These are phyloP conservation scores for Gonapodya prolifera DNA, from an alignment of 192 early-diverging fungal genomes.

Conservation along the genomic window DNA sequence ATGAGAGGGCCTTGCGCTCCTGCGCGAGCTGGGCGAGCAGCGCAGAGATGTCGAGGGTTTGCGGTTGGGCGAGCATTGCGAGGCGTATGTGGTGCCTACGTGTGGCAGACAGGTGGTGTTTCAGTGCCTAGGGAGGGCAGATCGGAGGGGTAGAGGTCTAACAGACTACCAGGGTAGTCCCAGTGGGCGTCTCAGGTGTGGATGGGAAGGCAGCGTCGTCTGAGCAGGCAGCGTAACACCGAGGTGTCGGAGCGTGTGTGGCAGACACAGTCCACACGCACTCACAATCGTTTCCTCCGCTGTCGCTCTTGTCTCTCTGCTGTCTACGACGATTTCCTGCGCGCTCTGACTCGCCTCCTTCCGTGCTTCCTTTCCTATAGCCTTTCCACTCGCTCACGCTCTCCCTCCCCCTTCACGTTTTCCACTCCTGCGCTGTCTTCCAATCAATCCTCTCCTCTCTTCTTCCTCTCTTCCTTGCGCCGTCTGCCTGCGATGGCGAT, in stretches of 20 bases:
- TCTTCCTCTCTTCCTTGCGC: background rate
- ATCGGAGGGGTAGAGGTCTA: too few relatives aligned
- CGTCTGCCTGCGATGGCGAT: background rate
- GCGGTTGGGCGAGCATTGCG: background rate
- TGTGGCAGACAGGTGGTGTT: background rate
- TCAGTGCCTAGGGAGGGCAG: background rate
- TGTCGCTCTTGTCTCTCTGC: too few relatives aligned
- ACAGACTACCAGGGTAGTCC: too few relatives aligned
- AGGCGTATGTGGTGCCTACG: background rate
- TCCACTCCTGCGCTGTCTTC: background rate
- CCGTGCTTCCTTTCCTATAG: too few relatives aligned
- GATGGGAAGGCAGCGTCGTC: too few relatives aligned
- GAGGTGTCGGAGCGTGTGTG: too few relatives aligned
- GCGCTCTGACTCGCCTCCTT: background rate
- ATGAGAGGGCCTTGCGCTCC: background rate
- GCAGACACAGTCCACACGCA: too few relatives aligned
- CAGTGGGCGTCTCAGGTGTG: too few relatives aligned
- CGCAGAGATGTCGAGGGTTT: too few relatives aligned
- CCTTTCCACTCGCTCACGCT: background rate
- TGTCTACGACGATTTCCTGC: too few relatives aligned
- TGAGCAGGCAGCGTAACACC: too few relatives aligned
- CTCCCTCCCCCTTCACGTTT: background rate
- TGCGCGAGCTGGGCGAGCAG: background rate
- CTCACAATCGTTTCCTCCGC: too few relatives aligned
- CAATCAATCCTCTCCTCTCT: background rate